Conservation (phyloP, 306 rosid species). For the Crotalaria pallida region DNA sequence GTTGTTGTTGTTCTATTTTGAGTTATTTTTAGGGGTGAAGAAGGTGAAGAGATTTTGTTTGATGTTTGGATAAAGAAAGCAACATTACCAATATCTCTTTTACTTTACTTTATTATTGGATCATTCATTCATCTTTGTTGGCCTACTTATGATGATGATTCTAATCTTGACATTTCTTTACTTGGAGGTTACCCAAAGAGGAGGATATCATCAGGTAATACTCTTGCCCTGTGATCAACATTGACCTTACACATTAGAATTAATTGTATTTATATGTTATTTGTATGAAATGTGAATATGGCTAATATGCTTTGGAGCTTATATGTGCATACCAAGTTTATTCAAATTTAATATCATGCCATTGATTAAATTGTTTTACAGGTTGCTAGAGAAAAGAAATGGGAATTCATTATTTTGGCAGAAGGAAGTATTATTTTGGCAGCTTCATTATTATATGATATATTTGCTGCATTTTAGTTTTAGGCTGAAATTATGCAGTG, state of each 20-base stretch:
- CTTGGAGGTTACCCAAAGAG: conserved; percentile 44
- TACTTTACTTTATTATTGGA: too few species aligned
- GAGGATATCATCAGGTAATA: conserved; percentile 42
- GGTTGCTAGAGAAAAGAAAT: conserved; percentile 36
- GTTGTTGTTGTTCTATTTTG: too few species aligned
- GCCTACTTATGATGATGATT: too few species aligned
- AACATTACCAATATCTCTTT: too few species aligned
- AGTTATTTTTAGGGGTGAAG: too few species aligned
- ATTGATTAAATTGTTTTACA: conserved; percentile 13
- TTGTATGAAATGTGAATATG: background rate
- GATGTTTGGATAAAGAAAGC: too few species aligned
- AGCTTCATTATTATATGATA: background rate
- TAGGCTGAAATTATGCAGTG: background rate
- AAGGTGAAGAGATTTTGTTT: too few species aligned
- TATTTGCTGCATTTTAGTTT: conserved; percentile 5
- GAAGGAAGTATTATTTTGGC: background rate
- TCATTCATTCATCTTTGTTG: too few species aligned
- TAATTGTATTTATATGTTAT: background rate
- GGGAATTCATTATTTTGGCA: too few species aligned
- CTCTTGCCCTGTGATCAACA: background rate
- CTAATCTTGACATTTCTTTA: too few species aligned
- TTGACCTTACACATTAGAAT: background rate
- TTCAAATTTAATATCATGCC: background rate
- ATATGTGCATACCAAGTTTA: background rate
- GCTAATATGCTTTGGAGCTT: background rate